Conservation (phyloP, 305 asterid genomes). For the Nicotiana rustica region DNA sequence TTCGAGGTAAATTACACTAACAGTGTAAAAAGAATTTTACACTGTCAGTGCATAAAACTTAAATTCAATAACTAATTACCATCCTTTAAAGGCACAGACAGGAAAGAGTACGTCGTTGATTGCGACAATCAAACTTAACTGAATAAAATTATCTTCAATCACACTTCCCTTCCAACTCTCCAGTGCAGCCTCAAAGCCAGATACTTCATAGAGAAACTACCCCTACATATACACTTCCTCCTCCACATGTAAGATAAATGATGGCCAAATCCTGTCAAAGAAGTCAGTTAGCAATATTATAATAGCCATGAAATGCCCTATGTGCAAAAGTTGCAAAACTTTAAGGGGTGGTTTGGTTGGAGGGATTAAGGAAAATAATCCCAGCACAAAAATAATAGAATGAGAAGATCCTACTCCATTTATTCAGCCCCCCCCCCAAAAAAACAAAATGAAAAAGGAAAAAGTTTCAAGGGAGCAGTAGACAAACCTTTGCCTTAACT, state of each 20-base stretch:
- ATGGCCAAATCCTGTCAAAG: background rate
- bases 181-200: too few species aligned
- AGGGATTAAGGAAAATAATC: too few species aligned
- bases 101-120: background rate
- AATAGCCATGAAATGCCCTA: background rate
- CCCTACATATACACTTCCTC: slow-evolving; percentile 4
- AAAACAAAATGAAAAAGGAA: too few species aligned
- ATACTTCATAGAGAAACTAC: too few species aligned
- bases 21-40: background rate
- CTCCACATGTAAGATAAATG: background rate
- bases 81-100: slow-evolving; percentile 6
- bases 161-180: background rate
- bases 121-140: background rate
- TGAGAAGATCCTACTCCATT: background rate
- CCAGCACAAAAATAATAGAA: background rate
- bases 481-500: slow-evolving; percentile 30
- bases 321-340: slow-evolving; percentile 12
- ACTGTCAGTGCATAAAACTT: background rate
- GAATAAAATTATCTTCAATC: background rate
- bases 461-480: background rate
- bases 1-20: background rate
- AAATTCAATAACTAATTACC: background rate
- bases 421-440: background rate
- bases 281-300: background rate
- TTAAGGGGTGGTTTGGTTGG: background rate